A percentile compares a stretch with the other conserved stretches of the same genome.
Conservation (phyloP, 306 rosid species). For the Astragalus glycyphyllos region DNA sequence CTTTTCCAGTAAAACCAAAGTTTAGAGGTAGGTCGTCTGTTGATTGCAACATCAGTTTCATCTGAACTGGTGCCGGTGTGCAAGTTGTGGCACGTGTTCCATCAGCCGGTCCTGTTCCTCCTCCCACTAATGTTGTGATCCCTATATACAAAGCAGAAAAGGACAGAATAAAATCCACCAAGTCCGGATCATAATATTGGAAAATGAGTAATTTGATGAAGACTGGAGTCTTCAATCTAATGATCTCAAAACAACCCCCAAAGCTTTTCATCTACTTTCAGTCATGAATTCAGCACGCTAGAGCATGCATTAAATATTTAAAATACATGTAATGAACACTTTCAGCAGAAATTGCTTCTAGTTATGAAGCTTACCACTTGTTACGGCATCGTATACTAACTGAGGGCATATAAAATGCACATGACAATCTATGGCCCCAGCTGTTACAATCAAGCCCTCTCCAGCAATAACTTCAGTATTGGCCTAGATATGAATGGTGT, state of each 20-base stretch:
- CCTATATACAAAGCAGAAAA: conserved; percentile 59
- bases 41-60: conserved; percentile 89
- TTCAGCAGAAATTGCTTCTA: conserved; percentile 28
- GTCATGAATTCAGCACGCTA: conserved; percentile 13
- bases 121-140: conserved; percentile 87
- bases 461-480: conserved; percentile 92
- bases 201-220: conserved; percentile 15
- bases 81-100: conserved; percentile 98
- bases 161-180: conserved; percentile 24
- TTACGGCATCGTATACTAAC: conserved; percentile 73
- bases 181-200: conserved; percentile 1
- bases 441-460: conserved; percentile 85
- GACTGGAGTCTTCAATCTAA: conserved; percentile 14
- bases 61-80: conserved; percentile 79
- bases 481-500: conserved; percentile 57
- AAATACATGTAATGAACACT: conserved; percentile 23
- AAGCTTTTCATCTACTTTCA: neutral
- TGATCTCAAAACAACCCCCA: conserved; percentile 26
- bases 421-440: conserved; percentile 95
- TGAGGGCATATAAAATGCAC: conserved; percentile 98
- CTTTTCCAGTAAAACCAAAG: conserved; percentile 94
- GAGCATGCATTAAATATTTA: conserved; percentile 31
- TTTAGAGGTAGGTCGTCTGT: conserved; percentile 88
- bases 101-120: conserved; percentile 95
- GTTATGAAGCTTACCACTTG: conserved; percentile 71